Evolutionary conservation across 345 rosid species (phyloP).

Genomic region (Aquilaria yunnanensis): DNA sequence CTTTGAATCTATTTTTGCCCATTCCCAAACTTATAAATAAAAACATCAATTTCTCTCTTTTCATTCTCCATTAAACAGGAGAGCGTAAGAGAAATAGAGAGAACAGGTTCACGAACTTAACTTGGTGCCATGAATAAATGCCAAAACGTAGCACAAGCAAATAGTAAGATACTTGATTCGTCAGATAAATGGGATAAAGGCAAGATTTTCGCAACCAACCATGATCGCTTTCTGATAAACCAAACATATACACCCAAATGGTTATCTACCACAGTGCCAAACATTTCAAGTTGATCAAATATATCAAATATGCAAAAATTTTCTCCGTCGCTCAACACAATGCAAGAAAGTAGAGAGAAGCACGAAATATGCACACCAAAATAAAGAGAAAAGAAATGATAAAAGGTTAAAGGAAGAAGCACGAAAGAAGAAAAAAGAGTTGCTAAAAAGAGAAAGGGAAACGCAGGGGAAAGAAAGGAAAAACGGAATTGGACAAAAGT

Average conservation of each 20-base stretch:
- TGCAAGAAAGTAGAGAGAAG: not conserved
- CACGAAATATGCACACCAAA: not conserved
- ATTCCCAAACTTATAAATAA: no score
- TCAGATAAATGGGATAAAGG: no score
- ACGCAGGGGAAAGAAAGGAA: not conserved
- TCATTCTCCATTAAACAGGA: no score
- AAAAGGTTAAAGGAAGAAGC: slow-evolving; percentile 3
- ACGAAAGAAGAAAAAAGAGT: slow-evolving; percentile 1
- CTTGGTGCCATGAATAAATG: no score
- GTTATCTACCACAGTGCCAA: slow-evolving; percentile 2
- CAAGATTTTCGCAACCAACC: slow-evolving; percentile 1
- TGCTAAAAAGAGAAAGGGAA: not conserved
- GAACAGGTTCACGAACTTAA: no score
- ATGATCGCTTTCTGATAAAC: slow-evolving; percentile 6
- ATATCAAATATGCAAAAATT: not conserved
- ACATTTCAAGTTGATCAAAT: not conserved
- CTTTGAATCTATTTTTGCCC: no score
- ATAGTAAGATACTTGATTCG: no score
- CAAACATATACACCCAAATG: not conserved
- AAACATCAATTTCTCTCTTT: no score
- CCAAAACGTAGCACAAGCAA: no score
- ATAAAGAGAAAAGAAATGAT: slow-evolving; percentile 2
- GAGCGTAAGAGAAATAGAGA: no score
- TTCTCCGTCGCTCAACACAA: not conserved
- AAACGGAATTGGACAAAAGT: no score